These are phyloP conservation scores for Aureobasidium sp. DNA, from an alignment of 2,329 filamentous ascomycete genomes.

Conservation along the genomic window DNA sequence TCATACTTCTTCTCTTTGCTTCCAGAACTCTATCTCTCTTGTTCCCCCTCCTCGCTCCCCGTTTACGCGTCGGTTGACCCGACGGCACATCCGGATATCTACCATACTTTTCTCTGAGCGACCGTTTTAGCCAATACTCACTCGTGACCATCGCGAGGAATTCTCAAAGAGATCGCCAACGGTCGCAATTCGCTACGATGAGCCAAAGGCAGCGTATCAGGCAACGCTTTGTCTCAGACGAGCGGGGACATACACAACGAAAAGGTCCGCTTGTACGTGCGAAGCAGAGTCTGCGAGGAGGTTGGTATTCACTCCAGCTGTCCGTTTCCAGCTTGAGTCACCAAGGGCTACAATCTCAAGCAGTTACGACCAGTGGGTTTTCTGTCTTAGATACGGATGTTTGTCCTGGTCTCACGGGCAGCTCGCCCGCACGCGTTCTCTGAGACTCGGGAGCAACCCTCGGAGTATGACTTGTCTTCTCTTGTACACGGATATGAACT, in stretches of 20 bases:
- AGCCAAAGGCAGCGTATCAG: neutral
- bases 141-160: slow-evolving; percentile 14
- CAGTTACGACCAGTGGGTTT: neutral
- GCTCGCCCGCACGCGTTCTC: slow-evolving; percentile 4
- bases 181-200: neutral
- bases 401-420: slow-evolving; percentile 11
- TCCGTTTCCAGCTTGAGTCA: neutral
- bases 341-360: slow-evolving; percentile 7
- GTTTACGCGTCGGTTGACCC: slow-evolving; percentile 1
- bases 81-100: neutral
- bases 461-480: neutral
- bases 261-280: neutral
- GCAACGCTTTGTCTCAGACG: slow-evolving; percentile 12
- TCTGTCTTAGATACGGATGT: slow-evolving; percentile 8
- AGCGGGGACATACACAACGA: neutral
- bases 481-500: neutral
- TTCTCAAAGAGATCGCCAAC: neutral
- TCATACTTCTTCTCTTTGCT: slow-evolving; percentile 5
- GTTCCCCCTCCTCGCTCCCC: neutral
- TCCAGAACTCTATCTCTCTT: slow-evolving; percentile 10
- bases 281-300: neutral
- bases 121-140: slow-evolving; percentile 10
- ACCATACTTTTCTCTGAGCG: slow-evolving; percentile 12
- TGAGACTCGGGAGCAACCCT: slow-evolving; percentile 10
- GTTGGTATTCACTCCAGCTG: neutral